Base-by-base conservation (phyloP, 2,329 filamentous ascomycete species). In the Penicillium sp. region DNA sequence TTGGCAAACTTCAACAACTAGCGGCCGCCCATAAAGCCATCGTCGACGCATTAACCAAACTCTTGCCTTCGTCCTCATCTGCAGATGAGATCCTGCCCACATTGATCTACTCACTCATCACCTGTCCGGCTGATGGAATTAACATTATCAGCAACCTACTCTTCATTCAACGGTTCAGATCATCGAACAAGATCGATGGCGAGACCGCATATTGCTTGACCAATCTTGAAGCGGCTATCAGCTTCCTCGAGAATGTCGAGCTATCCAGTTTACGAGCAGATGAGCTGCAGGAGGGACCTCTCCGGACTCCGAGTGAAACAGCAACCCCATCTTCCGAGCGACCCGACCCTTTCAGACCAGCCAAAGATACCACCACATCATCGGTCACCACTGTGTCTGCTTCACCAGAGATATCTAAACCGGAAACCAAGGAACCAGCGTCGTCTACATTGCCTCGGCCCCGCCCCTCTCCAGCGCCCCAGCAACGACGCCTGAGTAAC, bases 31-130 rank as follows among this genome's bases (percentile, higher is more conserved):
- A 98, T 75, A 96, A 96, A 78, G 89, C 88, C 62, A 98, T 99
- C 62, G 95, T 99, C 49, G 93, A 98, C 72, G 93, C 92, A 4
- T 72, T 89, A 19, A 87, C 85, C 16, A 82, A 84, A 53, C 77
- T 88, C 21, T 83, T 88, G 54, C 84, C 86, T 9, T 85, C 93
- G 0, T 85, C 85, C 0, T 96, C 95, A 1, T 98, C 95, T 1
- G 95, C 95, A 3, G 95, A 99, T 71, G 95, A 98, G 76, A 96
- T 99, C 54, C 87, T 99, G 73, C 95, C 95, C 0, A 96, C 96
- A 74, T 83, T 99, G 61, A 99, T 99, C 60, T 99, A 96, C 77
- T 91, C 92, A 0, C 84, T 99, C 59, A 96, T 99, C 71, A 97
- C 92, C 3, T 88, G 93, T 45, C 89, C 92, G 0, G 90, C 93